Base-by-base conservation (phyloP, 805 yeast species). In the Candida glaebosa region DNA sequence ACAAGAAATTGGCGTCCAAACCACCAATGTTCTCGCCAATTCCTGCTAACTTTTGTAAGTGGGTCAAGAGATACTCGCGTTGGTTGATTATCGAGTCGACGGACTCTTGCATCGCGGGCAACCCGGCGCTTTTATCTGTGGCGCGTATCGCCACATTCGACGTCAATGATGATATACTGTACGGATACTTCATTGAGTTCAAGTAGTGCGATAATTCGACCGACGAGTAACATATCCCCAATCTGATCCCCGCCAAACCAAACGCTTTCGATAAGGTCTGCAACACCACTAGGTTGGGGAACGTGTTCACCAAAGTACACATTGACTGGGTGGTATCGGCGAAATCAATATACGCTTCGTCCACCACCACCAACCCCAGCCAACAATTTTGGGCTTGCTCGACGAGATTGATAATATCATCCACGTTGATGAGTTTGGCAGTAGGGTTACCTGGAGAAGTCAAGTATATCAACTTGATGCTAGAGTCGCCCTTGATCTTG, bases 401-500 rank as follows among this genome's bases (percentile, higher is more conserved):
- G 31, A 89, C 66, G 32, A 77, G 66, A 9, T 44, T 47, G 6
- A 65, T 43, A 1, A 69, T 44, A 10, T 41, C 47, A 0, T 57
- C 59, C 5, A 73, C 68, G 15, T 75, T 68, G 34, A 91, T 60
- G 36, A 78, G 65, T 22, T 79, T 75, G 8, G 84, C 96, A 0
- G 99, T 91, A 28, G 99, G 99, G 60, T 93, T 93, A 30, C 99
- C 99, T 8, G 99, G 99, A 1, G 97, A 86, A 12, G 98, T 91
- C 47, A 91, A 66, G 58, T 87, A 91, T 2, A 85, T 72, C 44
- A 93, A 56, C 56, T 89, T 90, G 52, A 91, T 84, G 3, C 62
- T 39, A 0, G 79, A 61, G 51, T 91, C 96, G 0, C 57, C 55
- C 5, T 58, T 47, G 17, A 91, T 63, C 2, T 74, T 64, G 8